Conservation (phyloP, 805 yeast species). For the Saturnispora ahearnii region DNA sequence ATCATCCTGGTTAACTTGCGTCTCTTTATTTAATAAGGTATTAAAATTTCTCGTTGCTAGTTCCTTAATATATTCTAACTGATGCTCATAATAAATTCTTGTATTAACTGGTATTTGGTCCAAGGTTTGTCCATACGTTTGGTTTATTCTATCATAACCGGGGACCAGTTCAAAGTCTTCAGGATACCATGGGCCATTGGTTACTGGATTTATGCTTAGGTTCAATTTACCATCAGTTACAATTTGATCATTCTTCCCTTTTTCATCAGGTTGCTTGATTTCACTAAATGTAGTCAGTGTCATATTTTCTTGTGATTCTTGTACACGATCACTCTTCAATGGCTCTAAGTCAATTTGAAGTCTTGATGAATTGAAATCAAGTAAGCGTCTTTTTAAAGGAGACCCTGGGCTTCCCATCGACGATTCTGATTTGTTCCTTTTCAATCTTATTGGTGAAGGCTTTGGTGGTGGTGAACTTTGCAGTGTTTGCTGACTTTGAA, state of each 20-base stretch:
- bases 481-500: neutral
- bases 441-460: neutral
- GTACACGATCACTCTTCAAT: neutral
- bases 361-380: neutral
- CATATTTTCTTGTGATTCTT: neutral
- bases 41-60: conserved; percentile 20
- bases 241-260: neutral
- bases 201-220: conserved; percentile 21
- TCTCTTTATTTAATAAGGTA: conserved; percentile 10
- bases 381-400: neutral
- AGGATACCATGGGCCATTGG: conserved; percentile 27
- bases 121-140: conserved; percentile 2
- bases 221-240: conserved; percentile 12
- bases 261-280: neutral
- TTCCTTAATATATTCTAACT: conserved; percentile 16
- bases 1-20: conserved; percentile 9
- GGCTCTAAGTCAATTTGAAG: no score
- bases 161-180: conserved; percentile 31
- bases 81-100: conserved; percentile 18
- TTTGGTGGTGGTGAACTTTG: neutral
- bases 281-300: neutral
- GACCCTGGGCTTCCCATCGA: neutral
- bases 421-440: neutral
- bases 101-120: conserved; percentile 9
- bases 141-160: conserved; percentile 5